These are phyloP conservation scores for Globisporangium cystogenes DNA, from an alignment of 352 stramenopile species.

Conservation along the genomic window DNA sequence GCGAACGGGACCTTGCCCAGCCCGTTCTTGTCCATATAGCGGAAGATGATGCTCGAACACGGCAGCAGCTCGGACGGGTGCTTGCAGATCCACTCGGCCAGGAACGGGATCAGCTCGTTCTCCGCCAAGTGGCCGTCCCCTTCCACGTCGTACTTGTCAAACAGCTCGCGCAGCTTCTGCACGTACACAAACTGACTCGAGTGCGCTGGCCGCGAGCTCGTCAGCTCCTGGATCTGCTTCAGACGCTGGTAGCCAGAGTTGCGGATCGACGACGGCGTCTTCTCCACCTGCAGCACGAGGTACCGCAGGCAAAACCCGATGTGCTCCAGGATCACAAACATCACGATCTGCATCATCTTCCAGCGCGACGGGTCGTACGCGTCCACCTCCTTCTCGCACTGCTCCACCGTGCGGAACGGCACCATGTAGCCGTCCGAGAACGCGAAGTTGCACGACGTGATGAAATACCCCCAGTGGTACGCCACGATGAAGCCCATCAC, in stretches of 20 bases:
- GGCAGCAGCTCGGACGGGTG: constrained; percentile 72
- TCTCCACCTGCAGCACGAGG: constrained; percentile 76
- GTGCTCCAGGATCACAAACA: constrained; percentile 83
- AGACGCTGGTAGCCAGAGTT: constrained; percentile 68
- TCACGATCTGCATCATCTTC: constrained; percentile 75
- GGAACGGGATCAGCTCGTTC: constrained; percentile 60
- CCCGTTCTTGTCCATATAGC: constrained; percentile 87
- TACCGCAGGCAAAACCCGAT: constrained; percentile 80
- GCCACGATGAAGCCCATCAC: constrained; percentile 75
- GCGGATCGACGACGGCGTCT: constrained; percentile 63
- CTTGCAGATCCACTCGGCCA: constrained; percentile 83
- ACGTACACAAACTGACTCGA: constrained; percentile 82
- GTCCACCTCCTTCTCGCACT: constrained; percentile 13
- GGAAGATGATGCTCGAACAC: constrained; percentile 78
- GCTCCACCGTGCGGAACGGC: constrained; percentile 57
- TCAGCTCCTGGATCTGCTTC: constrained; percentile 81
- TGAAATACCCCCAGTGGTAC: constrained; percentile 84
- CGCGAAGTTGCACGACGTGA: constrained; percentile 67
- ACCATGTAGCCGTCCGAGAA: constrained; percentile 72
- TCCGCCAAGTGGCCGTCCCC: constrained; percentile 60
- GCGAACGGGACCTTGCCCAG: constrained; percentile 75
- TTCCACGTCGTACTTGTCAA: constrained; percentile 75
- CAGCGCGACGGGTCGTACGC: constrained; percentile 29
- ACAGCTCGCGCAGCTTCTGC: constrained; percentile 68
- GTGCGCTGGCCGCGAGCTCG: constrained; percentile 39